Evolutionary conservation across 192 early-diverging fungal genomes (phyloP).

Genomic region (Umbelopsis sp.): DNA sequence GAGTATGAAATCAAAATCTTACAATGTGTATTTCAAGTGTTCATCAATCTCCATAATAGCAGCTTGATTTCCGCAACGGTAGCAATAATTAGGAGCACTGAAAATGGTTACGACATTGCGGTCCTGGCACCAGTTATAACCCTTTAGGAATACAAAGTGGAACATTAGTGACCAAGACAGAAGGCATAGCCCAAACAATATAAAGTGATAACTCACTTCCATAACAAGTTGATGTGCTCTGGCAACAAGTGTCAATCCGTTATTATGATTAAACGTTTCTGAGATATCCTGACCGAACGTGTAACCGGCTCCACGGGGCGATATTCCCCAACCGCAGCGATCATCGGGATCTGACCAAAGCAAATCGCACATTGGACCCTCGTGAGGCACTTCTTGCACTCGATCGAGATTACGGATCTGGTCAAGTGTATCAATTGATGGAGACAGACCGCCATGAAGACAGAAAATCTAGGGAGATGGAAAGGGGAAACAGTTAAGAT

Average conservation of each 20-base stretch:
- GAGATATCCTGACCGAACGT: conserved; percentile 90
- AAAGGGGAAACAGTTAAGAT: background rate
- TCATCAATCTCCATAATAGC: conserved; percentile 99
- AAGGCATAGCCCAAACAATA: background rate
- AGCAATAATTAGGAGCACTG: conserved; percentile 99
- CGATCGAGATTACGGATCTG: conserved; percentile 95
- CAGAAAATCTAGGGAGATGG: conserved; percentile 78
- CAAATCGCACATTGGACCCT: conserved; percentile 87
- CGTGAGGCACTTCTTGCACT: conserved; percentile 89
- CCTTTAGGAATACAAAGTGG: conserved; percentile 47
- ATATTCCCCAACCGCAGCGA: conserved; percentile 86
- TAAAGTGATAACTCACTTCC: conserved; percentile 54
- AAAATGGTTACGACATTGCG: conserved; percentile 99
- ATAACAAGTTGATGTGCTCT: conserved; percentile 92
- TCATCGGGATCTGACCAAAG: conserved; percentile 91
- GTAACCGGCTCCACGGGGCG: conserved; percentile 84
- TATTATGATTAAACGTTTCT: conserved; percentile 91
- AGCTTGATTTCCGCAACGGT: conserved; percentile 99
- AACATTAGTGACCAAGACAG: background rate
- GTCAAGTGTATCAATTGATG: conserved; percentile 94
- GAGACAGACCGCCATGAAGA: conserved; percentile 96
- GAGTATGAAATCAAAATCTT: conserved; percentile 36
- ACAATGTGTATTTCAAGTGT: conserved; percentile 99
- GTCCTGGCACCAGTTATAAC: conserved; percentile 99
- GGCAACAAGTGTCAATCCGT: conserved; percentile 95